Base-by-base conservation (phyloP, 768 basidiomycete species). In the Trametes cubensis region DNA sequence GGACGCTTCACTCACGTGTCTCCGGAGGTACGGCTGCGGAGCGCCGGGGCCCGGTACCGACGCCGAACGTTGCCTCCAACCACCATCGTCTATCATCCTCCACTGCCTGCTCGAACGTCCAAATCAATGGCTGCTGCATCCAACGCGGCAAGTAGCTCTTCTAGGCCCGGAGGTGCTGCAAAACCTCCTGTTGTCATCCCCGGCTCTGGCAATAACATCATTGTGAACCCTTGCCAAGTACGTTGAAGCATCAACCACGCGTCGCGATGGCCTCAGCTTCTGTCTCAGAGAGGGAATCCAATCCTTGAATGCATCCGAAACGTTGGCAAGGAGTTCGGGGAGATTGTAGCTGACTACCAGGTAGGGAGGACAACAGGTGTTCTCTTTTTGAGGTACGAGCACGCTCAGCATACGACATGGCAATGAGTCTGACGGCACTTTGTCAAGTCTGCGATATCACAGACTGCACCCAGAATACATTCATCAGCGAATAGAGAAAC, bases 391-490 rank as follows among this genome's bases (percentile, higher is more conserved):
- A 96, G 94, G 97, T 90, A 44, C 59, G 67, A 68, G 40, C 26
- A 6, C 20, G 4, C 18, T 21, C 34, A 2, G 39, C 40, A 60
- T 21, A 20, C 54, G 34, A 11, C 5, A 11, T 2, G 34, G 10
- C 10, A 10, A 6, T 2, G 6, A 34, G 34, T 11, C 34, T 34
- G 34, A 34, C 48, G 21, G 60, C 18, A 18, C 21, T 10, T 11
- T 34, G 34, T 20, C 21, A 62, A 98, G 97, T 71, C 73, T 98
- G 66, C 90, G 87, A 70, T 98, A 98, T 67, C 95, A 98, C 70
- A 90, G 95, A 53, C 83, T 99, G 15, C 97, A 98, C 74, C 97
- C 97, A 15, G 97, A 98, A 74, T 99, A 99, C 72, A 88, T 99
- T 59, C 92, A 94, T 72, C 83, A 84, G 53, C 88, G 97, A 14